Evolutionary conservation across 768 basidiomycete species (phyloP), one percentile per base, ranked within the genome.

Genomic region (Boletus subcaerulescens): DNA sequence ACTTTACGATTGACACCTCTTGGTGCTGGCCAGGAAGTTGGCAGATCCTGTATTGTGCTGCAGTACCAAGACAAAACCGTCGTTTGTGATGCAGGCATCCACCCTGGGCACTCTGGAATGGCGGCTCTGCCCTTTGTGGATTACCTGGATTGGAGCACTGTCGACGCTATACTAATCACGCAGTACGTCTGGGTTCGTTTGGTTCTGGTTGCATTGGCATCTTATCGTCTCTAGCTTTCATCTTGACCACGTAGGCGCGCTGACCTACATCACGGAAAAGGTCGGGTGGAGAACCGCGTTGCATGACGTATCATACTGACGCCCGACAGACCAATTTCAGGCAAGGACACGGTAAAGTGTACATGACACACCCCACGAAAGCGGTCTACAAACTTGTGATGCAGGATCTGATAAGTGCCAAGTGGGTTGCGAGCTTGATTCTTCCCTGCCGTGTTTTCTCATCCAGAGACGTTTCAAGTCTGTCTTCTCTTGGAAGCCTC

Each of bases 351-450:
- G 96, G 96, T 18, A 96, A 95, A 64, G 93, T 98, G 10, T 99
- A 98, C 75, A 99, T 98, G 96, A 98, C 96, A 3, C 92, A 94
- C 71, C 93, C 96, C 2, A 99, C 96, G 12, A 99, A 98, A 72
- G 95, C 93, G 3, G 82, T 98, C 47, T 94, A 98, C 76, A 93
- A 93, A 59, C 91, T 95, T 69, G 93, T 98, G 80, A 98, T 98
- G 95, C 93, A 95, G 70, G 96, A 98, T 66, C 95, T 89, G 66
- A 87, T 98, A 50, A 84, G 91, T 31, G 93, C 89, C 81, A 84
- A 91, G 94, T 94, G 45, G 47, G 82, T 74, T 18, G 4, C 15
- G 31, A 17, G 13, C 31, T 44, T 1, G 45, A 15, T 41, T 40
- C 2, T 22, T 9, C n/a, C 26, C 46, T 24, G 12, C 18, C 32